These are phyloP conservation scores for Macadamia tetraphylla DNA, from an alignment of 164 flowering plant genomes.

Conservation along the genomic window DNA sequence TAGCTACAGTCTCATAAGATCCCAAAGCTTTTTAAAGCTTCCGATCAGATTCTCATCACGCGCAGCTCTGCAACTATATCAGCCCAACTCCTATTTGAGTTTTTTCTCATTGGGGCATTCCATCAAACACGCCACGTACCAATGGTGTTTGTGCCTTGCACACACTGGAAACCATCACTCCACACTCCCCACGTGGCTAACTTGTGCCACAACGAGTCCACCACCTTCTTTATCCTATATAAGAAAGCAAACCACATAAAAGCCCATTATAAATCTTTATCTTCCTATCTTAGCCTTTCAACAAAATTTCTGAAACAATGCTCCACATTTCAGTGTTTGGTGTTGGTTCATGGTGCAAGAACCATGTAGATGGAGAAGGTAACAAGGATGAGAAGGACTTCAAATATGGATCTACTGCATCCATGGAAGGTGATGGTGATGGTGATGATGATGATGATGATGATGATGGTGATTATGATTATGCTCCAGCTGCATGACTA, in stretches of 20 bases:
- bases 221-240: slow-evolving; percentile 11
- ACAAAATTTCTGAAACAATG: slow-evolving; percentile 3
- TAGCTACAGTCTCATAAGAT: too few relatives aligned
- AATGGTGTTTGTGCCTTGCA: neutral
- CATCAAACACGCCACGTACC: neutral
- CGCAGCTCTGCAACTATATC: neutral
- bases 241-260: neutral
- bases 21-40: neutral
- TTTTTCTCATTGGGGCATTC: neutral
- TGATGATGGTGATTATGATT: slow-evolving; percentile 6
- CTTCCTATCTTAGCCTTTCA: neutral
- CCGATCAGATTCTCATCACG: neutral
- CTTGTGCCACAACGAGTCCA: slow-evolving; percentile 7
- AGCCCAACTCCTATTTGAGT: neutral
- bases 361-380: slow-evolving; percentile 11
- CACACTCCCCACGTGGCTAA: slow-evolving; percentile 9
- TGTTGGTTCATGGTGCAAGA: slow-evolving; percentile 11
- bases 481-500: slow-evolving; percentile 18
- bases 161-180: slow-evolving; percentile 1
- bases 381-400: neutral
- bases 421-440: slow-evolving; percentile 11
- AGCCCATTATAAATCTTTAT: neutral
- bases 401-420: slow-evolving; percentile 11
- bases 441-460: neutral
- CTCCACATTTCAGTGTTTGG: slow-evolving; percentile 5